Base-by-base conservation (phyloP, 768 basidiomycete genomes). In the Termitomyces sp. region DNA sequence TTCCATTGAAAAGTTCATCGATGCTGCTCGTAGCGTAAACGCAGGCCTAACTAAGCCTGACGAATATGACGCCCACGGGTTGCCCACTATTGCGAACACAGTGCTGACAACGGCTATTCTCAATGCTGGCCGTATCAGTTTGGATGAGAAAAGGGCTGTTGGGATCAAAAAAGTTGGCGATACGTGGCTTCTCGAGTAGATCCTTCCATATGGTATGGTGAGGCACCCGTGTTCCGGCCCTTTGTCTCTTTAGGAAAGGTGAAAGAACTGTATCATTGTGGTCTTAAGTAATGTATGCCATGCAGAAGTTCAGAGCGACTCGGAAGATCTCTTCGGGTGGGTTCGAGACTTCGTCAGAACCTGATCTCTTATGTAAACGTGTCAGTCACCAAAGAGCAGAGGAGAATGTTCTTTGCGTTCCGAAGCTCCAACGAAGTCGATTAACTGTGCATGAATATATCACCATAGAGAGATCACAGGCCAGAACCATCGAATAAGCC, bases 1-100 rank as follows among this genome's bases (percentile, higher is more conserved):
- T 65, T 94, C 91, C 18, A 90, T 95, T 64, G 93, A 93, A 72
- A 94, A 90, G 72, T 95, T 95, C 73, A 77, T 96, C 69, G 92
- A 92, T 68, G 90, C 90, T 18, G 85, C 87, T 44, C 81, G 87
- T 52, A 81, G 79, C 60, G 89, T 94, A 65, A 92, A 94, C 66
- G 84, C 87, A 24, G 84, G 87, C 8, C 68, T 77, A 54, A 75
- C 82, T 51, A 80, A 81, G 68, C 83, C 92, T 22, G 76, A 70
- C 34, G 87, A 90, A 57, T 96, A 86, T 71, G 93, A 97, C 72
- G 71, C 71, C 24, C 84, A 87, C 59, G 92, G 88, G 24, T 77
- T 93, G 60, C 93, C 94, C 37, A 96, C 94, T 22, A 92, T 95
- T 69, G 80, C 83, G 46, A 95, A 93, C 73, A 95, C 94, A 15